Evolutionary conservation across 257 asterid genomes (phyloP).

Genomic region (Thymus mandschuricus): DNA sequence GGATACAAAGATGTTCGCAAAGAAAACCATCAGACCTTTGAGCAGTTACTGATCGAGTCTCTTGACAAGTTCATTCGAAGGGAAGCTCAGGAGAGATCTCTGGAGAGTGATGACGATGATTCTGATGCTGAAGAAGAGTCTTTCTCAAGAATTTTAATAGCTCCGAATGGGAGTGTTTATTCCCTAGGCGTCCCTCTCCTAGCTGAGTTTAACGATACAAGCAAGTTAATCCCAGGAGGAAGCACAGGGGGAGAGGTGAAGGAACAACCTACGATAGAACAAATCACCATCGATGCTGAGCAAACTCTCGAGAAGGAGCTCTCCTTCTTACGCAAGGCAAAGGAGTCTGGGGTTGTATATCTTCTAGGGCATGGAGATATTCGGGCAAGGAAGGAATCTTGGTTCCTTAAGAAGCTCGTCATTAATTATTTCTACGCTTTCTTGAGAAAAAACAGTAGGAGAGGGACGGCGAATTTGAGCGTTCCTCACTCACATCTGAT

Average conservation of each 20-base stretch:
- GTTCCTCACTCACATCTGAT: constrained; percentile 87
- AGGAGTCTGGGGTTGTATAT: constrained; percentile 87
- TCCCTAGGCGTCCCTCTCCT: constrained; percentile 90
- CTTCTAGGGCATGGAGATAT: constrained; percentile 94
- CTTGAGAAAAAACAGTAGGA: constrained; percentile 86
- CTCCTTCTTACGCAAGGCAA: constrained; percentile 75
- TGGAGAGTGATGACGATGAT: constrained; percentile 84
- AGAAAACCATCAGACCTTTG: constrained; percentile 90
- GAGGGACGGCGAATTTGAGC: constrained; percentile 84
- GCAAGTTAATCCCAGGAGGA: constrained; percentile 50
- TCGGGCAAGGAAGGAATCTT: constrained; percentile 89
- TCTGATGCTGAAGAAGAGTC: constrained; percentile 68
- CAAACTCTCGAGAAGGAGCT: constrained; percentile 91
- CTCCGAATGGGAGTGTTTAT: constrained; percentile 91
- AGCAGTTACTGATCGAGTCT: constrained; percentile 91
- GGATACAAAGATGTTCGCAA: constrained; percentile 98
- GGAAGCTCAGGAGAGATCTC: constrained; percentile 94
- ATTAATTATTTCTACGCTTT: constrained; percentile 89
- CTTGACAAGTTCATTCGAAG: constrained; percentile 90
- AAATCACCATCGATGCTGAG: constrained; percentile 57
- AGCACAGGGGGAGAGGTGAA: constrained; percentile 53
- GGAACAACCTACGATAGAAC: constrained; percentile 43
- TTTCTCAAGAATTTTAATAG: constrained; percentile 71
- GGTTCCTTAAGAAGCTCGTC: constrained; percentile 91
- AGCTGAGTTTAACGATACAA: constrained; percentile 61